Evolutionary conservation across 1,284 basidiomycete genomes (phyloP).

Genomic region (Austroboletus niveus): DNA sequence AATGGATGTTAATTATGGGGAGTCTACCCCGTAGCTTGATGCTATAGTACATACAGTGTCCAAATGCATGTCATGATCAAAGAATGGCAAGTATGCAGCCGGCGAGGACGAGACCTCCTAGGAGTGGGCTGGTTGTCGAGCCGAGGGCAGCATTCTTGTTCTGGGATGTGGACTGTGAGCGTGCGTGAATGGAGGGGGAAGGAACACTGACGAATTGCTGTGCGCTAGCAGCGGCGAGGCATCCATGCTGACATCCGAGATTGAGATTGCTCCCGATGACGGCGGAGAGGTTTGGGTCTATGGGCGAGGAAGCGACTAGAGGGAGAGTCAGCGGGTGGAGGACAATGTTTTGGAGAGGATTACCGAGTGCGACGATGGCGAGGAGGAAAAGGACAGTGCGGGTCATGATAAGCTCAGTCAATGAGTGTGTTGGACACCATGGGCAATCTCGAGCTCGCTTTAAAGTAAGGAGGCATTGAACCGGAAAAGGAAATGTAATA

Average conservation of each 20-base stretch:
- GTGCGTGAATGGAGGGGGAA: neutral
- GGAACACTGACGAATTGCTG: conserved; percentile 21
- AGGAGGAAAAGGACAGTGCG: conserved; percentile 20
- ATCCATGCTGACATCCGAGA: conserved; percentile 26
- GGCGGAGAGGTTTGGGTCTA: conserved; percentile 16
- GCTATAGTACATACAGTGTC: conserved; percentile 19
- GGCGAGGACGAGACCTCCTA: conserved; percentile 22
- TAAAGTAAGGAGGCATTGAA: conserved; percentile 13
- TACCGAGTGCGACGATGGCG: conserved; percentile 21
- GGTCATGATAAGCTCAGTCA: conserved; percentile 28
- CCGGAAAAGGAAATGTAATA: conserved; percentile 18
- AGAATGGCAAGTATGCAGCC: conserved; percentile 17
- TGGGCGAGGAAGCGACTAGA: conserved; percentile 22
- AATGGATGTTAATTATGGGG: neutral
- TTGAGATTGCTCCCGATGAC: conserved; percentile 25
- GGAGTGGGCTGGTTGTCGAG: conserved; percentile 14
- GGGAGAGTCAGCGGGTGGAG: too few relatives aligned
- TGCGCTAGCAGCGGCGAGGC: conserved; percentile 16
- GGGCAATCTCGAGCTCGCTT: neutral
- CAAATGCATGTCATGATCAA: conserved; percentile 16
- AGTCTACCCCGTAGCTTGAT: conserved; percentile 8
- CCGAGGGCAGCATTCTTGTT: conserved; percentile 19
- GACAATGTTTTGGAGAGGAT: neutral
- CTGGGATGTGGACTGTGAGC: conserved; percentile 11
- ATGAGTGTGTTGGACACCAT: conserved; percentile 14